Base-by-base conservation (phyloP, 2,329 filamentous ascomycete genomes). In the Aspergillus clavatus region DNA sequence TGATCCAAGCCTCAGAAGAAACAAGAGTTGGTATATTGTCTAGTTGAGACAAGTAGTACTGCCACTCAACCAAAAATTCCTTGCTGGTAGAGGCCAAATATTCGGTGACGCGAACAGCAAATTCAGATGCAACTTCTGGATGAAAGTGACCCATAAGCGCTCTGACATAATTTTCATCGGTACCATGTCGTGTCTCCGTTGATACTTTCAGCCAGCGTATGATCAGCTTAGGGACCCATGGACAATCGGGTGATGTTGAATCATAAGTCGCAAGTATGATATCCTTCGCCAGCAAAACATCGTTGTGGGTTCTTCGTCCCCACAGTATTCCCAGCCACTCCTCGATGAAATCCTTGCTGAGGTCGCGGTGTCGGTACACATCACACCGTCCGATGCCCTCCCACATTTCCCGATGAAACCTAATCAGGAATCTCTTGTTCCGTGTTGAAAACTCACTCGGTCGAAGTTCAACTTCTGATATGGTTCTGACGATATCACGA, bases 341-440 rank as follows among this genome's bases (percentile, higher is more conserved):
- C 21, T 62, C 53, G 18, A 67, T 45, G 23, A 62, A 49, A 2
- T 53, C 43, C n/a, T 48, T 45, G 16, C 61, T 57, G 42, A 72
- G 47, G 40, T 71, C 63, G 19, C 47, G 51, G 24, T 66, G 57
- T 11, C 51, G 53, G 23, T 68, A 58, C 16, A 71, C 59, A 39
- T 58, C 58, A 41, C 65, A 71, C 11, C 50, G 50, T 24, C 60
- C 58, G 45, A 72, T 59, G 4, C 66, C 65, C 46, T 59, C 53
- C 67, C 68, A 72, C 48, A 72, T 59, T 2, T 51, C 45, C 23
- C 57, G 48, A 31, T 65, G 63, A 31, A 58, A 58, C 10, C 52
- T 40, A 19, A 46, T 37, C 16, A 66, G 40, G 18, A 47, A 38
- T 18, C 48, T 53, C 8, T 42, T 42, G 26, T 59, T 43, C 40